Evolutionary conservation across 2,329 filamentous ascomycete species (phyloP).

Genomic region (Elsinoe perseae): DNA sequence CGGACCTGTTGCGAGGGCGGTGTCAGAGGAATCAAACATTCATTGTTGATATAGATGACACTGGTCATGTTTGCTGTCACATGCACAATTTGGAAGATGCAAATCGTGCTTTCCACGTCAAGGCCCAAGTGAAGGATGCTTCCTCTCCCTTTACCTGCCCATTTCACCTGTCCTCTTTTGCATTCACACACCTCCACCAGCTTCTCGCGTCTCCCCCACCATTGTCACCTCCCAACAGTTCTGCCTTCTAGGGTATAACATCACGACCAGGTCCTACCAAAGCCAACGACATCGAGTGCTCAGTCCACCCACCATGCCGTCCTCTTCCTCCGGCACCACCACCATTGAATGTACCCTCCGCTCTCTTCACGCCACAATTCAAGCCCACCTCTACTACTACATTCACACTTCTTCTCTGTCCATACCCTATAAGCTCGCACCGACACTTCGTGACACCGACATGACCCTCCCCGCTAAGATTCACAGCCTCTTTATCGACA

Average conservation of each 20-base stretch:
- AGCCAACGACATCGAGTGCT: too few relatives aligned
- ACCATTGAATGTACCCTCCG: not conserved
- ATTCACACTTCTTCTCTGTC: not conserved
- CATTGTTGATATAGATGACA: not conserved
- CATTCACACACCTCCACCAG: not conserved
- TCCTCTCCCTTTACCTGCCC: not conserved
- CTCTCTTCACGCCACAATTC: not conserved
- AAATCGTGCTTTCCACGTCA: not conserved
- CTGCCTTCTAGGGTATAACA: too few relatives aligned
- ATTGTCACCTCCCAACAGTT: not conserved
- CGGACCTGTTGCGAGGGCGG: constrained; percentile 61
- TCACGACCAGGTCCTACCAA: too few relatives aligned
- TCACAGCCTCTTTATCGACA: not conserved
- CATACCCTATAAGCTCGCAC: constrained; percentile 1
- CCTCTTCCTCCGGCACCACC: constrained; percentile 10
- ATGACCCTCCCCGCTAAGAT: not conserved
- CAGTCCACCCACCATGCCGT: constrained; percentile 7
- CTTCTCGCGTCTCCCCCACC: not conserved
- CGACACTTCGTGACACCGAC: not conserved
- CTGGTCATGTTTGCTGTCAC: constrained; percentile 3
- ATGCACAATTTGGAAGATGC: not conserved
- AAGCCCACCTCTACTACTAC: constrained; percentile 12
- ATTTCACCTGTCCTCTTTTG: too few relatives aligned
- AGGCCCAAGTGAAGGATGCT: not conserved
- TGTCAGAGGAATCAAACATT: constrained; percentile 77